phyloP scores from a whole-genome alignment of 306 rosid genomes.

The Bauhinia variegata region DNA sequence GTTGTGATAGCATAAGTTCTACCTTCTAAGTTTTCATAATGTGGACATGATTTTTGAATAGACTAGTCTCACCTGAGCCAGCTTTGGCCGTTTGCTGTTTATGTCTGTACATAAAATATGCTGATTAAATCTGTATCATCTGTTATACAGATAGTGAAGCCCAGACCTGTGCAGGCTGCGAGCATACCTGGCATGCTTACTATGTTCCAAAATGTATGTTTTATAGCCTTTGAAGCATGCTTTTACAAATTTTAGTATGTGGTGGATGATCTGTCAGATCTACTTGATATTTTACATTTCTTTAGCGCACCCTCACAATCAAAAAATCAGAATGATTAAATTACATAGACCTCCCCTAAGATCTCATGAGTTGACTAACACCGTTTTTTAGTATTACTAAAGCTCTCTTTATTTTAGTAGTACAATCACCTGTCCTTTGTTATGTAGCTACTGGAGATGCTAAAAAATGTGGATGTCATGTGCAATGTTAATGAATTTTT shows the following conservation, averaged over 20 bases:
- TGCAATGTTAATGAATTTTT: too few species aligned
- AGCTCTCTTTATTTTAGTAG: too few species aligned
- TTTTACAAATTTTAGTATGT: conserved; percentile 6
- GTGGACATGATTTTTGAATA: background rate
- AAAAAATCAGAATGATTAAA: too few species aligned
- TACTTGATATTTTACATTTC: background rate
- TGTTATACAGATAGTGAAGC: conserved; percentile 88
- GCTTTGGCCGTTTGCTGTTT: conserved; percentile 18
- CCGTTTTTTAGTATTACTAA: too few species aligned
- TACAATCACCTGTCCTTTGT: too few species aligned
- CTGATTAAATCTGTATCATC: conserved; percentile 36
- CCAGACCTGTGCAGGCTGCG: conserved; percentile 97
- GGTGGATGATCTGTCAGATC: background rate
- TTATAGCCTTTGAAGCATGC: conserved; percentile 23
- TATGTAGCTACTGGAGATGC: too few species aligned
- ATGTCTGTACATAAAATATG: conserved; percentile 8
- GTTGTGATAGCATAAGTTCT: background rate
- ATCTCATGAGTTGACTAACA: too few species aligned
- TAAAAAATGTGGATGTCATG: too few species aligned
- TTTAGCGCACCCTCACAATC: too few species aligned
- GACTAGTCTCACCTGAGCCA: background rate
- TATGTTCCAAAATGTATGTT: conserved; percentile 89
- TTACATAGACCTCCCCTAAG: too few species aligned
- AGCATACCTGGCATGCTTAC: conserved; percentile 99
- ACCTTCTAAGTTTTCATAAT: conserved; percentile 1